phyloP scores from a whole-genome alignment of 768 basidiomycete species.

The Leucocoprinus birnbaumii region DNA sequence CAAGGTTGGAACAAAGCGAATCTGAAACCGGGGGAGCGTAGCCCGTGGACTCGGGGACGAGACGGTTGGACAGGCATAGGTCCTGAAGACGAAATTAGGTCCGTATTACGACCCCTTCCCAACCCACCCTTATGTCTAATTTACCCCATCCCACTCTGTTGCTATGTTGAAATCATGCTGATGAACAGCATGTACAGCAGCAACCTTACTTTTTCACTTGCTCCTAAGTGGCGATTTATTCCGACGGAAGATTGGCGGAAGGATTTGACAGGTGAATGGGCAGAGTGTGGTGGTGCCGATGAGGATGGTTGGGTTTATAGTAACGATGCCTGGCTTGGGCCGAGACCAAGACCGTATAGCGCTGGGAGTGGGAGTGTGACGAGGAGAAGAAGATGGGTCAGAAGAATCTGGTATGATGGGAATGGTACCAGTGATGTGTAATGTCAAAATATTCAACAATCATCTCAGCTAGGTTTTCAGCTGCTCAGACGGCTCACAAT shows the following conservation, averaged over 20 bases:
- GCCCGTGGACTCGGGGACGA: constrained; percentile 66
- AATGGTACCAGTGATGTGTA: background rate
- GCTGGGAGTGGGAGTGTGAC: constrained; percentile 52
- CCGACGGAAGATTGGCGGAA: constrained; percentile 77
- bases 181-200: constrained; percentile 43
- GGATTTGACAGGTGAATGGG: constrained; percentile 61
- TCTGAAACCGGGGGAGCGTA: constrained; percentile 44
- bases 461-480: too few relatives aligned
- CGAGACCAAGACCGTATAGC: constrained; percentile 37
- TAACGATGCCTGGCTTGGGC: constrained; percentile 70
- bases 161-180: background rate
- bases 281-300: constrained; percentile 30
- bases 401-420: constrained; percentile 60
- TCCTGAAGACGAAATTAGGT: constrained; percentile 61
- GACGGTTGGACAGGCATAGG: constrained; percentile 69
- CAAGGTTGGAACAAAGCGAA: constrained; percentile 42
- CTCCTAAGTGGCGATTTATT: constrained; percentile 71
- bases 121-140: background rate
- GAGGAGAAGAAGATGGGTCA: constrained; percentile 64
- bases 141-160: background rate
- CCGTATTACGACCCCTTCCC: constrained; percentile 22
- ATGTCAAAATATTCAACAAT: too few relatives aligned
- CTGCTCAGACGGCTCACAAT: too few relatives aligned
- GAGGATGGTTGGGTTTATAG: constrained; percentile 80
- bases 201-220: constrained; percentile 78